Evolutionary conservation across 2,329 filamentous ascomycete genomes (phyloP), one percentile per base, ranked within the genome.

Genomic region (Clarireedia sp.): DNA sequence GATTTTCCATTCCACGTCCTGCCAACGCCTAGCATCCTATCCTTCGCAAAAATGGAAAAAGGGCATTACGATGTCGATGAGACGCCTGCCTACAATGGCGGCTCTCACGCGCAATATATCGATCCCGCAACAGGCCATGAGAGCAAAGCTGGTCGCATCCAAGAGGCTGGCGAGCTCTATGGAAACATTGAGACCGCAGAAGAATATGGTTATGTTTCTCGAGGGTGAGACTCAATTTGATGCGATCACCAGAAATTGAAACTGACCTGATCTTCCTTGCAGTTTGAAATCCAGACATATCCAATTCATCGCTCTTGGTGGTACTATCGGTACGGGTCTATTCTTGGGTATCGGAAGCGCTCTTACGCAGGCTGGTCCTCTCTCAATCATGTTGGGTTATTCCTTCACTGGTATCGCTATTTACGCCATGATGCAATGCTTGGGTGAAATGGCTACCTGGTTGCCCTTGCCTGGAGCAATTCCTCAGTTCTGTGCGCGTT

Each of bases 271-370:
- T 24, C 43, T 29, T 24, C 10, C 41, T 38, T 48, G 4, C 41
- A 67, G 66, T 45, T 54, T 66, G 33, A 66, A 67, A 54, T 77
- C 76, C 38, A 73, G 78, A 60, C 79, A 82, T 65, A 78, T 81
- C 50, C 73, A 81, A 59, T 79, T 81, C 64, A 83, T 84, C 63
- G 80, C 79, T 14, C 72, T 83, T 14, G 78, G 79, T 54, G 79
- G 79, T 56, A 79, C 78, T 4, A 82, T 82, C 57, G 71, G 76
- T 41, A 80, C 78, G 2, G 78, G 78, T 57, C 67, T 80, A 0
- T 81, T 82, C 65, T 70, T 82, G 9, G 75, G 76, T 47, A 76
- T 78, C 6, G 80, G 79, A 40, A 70, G 73, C 57, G 75, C 77
- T 1, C 75, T 82, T 33, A 74, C 75, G 26, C 75, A 73, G n/a